Evolutionary conservation across 2,329 filamentous ascomycete genomes (phyloP).

Genomic region (Aureobasidium pullulans): DNA sequence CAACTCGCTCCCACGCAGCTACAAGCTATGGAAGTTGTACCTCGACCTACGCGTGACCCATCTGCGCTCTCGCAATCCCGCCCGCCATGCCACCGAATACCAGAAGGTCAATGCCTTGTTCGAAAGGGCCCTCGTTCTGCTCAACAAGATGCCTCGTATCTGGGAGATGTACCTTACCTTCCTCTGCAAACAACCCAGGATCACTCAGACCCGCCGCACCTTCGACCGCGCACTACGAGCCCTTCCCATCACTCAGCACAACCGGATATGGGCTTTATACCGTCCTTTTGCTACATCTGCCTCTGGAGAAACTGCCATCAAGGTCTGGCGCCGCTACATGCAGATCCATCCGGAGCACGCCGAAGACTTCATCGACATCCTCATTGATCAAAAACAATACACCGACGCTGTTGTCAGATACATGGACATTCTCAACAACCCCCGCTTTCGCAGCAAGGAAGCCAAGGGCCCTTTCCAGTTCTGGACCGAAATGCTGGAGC

Average conservation of each 20-base stretch:
- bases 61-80: conserved; percentile 67
- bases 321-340: conserved; percentile 93
- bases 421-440: conserved; percentile 85
- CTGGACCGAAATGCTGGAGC: conserved; percentile 95
- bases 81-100: conserved; percentile 71
- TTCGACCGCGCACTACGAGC: conserved; percentile 91
- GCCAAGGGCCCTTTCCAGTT: conserved; percentile 93
- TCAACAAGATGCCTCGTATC: conserved; percentile 98
- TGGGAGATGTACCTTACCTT: conserved; percentile 98
- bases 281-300: conserved; percentile 85
- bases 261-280: conserved; percentile 90
- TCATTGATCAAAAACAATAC: conserved; percentile 73
- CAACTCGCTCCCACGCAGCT: conserved; percentile 80
- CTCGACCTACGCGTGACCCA: conserved; percentile 69
- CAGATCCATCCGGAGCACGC: conserved; percentile 92
- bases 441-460: conserved; percentile 83
- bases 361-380: conserved; percentile 88
- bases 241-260: conserved; percentile 88
- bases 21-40: conserved; percentile 99
- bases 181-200: conserved; percentile 80
- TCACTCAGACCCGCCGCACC: conserved; percentile 76
- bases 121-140: conserved; percentile 80
- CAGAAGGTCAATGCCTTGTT: conserved; percentile 92
- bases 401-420: conserved; percentile 88
- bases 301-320: conserved; percentile 81